Evolutionary conservation across 1,139 yeast species (phyloP).

Genomic region (Sugiyamaella pinicola): DNA sequence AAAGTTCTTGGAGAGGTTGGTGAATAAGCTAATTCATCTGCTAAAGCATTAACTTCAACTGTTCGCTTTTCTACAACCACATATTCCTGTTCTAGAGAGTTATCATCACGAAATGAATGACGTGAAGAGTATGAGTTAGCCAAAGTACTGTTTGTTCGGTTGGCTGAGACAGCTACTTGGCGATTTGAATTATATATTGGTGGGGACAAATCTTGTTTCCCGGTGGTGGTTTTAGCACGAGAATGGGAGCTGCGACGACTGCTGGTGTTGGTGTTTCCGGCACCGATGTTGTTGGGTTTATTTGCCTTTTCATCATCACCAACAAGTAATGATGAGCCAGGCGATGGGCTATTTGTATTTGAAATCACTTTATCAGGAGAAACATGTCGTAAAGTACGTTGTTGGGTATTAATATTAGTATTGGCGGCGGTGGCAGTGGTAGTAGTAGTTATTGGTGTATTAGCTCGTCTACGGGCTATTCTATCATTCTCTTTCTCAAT

Average conservation of each 20-base stretch:
- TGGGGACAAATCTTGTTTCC: not conserved
- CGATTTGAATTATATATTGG: not conserved
- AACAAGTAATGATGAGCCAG: conserved; percentile 33
- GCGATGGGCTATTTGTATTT: conserved; percentile 32
- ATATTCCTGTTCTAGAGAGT: conserved; percentile 55
- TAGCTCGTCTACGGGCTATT: not conserved
- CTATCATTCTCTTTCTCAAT: not conserved
- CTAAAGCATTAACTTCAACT: conserved; percentile 92
- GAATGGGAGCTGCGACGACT: too few species aligned
- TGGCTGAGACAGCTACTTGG: conserved; percentile 7
- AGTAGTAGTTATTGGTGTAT: not conserved
- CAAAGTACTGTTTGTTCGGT: conserved; percentile 1
- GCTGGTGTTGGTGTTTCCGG: not conserved
- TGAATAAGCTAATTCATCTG: conserved; percentile 70
- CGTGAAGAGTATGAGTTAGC: conserved; percentile 1
- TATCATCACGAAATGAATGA: conserved; percentile 8
- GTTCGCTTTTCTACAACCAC: conserved; percentile 94
- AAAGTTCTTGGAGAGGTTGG: conserved; percentile 27
- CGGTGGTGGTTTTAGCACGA: too few species aligned
- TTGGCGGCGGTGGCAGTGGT: not conserved
- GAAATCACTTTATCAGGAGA: conserved; percentile 18
- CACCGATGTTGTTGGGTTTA: conserved; percentile 8
- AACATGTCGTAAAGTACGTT: not conserved
- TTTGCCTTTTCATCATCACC: not conserved
- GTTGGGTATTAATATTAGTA: not conserved